Conservation (phyloP, 2,329 filamentous ascomycete genomes). For the Cylindrodendrum hubeiense region DNA sequence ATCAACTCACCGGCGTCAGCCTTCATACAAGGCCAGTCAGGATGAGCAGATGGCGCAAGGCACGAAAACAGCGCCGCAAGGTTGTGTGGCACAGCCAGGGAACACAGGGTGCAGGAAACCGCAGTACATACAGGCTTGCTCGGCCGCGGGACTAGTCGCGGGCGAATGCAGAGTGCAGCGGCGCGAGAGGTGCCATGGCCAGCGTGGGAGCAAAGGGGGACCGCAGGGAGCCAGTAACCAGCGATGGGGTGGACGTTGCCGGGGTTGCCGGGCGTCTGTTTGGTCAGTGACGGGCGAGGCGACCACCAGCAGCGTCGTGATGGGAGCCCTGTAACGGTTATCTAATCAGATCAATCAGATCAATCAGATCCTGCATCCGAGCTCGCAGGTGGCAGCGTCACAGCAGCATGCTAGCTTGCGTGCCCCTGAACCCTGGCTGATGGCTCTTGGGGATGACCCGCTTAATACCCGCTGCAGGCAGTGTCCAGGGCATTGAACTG, state of each 20-base stretch:
- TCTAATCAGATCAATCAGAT: slow-evolving; percentile 45
- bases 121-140: neutral
- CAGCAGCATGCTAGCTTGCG: slow-evolving; percentile 6
- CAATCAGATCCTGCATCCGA: slow-evolving; percentile 22
- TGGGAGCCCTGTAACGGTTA: slow-evolving; percentile 28
- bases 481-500: neutral
- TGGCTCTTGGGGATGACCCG: slow-evolving; percentile 10
- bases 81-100: neutral
- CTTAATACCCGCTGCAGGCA: slow-evolving; percentile 7
- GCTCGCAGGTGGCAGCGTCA: slow-evolving; percentile 18
- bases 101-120: neutral
- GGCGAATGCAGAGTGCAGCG: slow-evolving; percentile 7
- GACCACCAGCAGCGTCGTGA: slow-evolving; percentile 13
- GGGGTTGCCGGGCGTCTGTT: slow-evolving; percentile 3
- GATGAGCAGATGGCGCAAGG: neutral
- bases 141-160: neutral
- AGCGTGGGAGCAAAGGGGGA: slow-evolving; percentile 4
- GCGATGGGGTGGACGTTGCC: neutral
- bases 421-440: slow-evolving; percentile 20
- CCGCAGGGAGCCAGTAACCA: neutral
- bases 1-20: neutral
- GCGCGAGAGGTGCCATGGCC: slow-evolving; percentile 6
- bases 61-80: neutral
- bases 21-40: neutral
- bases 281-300: slow-evolving; percentile 2